These are phyloP conservation scores for Phaffomyces antillensis DNA, from an alignment of 805 yeast species.

Conservation along the genomic window DNA sequence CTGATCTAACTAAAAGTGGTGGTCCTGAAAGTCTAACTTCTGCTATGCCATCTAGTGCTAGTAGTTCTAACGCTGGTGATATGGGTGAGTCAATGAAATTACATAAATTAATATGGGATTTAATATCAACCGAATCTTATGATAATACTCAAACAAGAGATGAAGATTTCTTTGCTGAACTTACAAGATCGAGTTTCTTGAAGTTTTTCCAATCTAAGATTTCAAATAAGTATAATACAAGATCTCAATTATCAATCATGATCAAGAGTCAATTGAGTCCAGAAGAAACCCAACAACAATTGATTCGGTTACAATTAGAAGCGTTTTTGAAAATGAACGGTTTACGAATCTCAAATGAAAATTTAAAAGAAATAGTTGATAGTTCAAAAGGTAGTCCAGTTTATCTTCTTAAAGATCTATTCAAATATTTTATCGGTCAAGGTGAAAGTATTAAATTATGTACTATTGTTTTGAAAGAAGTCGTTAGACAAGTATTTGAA, in stretches of 20 bases:
- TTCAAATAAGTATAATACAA: constrained; percentile 28
- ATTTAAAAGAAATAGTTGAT: constrained; percentile 32
- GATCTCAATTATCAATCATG: constrained; percentile 35
- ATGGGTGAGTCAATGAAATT: constrained; percentile 24
- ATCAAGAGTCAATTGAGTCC: constrained; percentile 30
- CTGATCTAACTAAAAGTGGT: constrained; percentile 15
- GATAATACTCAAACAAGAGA: constrained; percentile 24
- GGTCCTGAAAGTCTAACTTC: constrained; percentile 31
- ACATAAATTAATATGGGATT: constrained; percentile 34
- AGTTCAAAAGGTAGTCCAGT: constrained; percentile 32
- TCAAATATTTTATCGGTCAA: constrained; percentile 34
- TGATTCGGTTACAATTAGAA: constrained; percentile 34
- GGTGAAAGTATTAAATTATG: constrained; percentile 35
- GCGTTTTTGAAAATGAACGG: constrained; percentile 41
- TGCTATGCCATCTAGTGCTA: constrained; percentile 28
- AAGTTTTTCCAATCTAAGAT: constrained; percentile 29
- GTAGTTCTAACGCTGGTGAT: constrained; percentile 24
- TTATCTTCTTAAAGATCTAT: constrained; percentile 32
- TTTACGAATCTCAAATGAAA: constrained; percentile 35
- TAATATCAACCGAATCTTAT: constrained; percentile 12
- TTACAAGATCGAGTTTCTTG: constrained; percentile 29
- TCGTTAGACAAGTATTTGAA: constrained; percentile 22
- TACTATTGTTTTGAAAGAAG: constrained; percentile 28
- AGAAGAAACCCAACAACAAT: constrained; percentile 30
- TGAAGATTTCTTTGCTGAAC: constrained; percentile 24